These are phyloP conservation scores for Aegilops sharonensis DNA, from an alignment of 176 grass and related monocot species.

Conservation along the genomic window DNA sequence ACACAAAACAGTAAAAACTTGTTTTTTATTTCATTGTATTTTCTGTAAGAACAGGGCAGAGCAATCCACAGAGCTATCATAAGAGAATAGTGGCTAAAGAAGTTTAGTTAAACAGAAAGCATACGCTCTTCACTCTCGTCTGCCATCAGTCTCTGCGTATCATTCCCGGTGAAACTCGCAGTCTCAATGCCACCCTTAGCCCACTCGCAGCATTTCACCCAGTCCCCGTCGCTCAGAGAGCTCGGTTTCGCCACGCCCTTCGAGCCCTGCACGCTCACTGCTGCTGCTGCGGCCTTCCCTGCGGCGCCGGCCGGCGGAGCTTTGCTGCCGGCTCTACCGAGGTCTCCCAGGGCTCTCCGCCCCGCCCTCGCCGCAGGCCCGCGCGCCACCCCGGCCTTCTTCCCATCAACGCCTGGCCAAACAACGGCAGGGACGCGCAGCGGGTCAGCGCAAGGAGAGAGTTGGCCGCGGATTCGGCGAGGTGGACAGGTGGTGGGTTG, in stretches of 20 bases:
- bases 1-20: background rate
- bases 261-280: background rate
- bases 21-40: background rate
- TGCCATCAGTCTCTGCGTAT: background rate
- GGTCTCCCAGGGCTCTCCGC: conserved; percentile 21
- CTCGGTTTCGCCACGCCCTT: conserved; percentile 13
- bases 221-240: conserved; percentile 5
- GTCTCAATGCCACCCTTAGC: conserved; percentile 15
- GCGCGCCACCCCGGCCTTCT: conserved; percentile 9
- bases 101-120: background rate
- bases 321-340: background rate
- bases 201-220: conserved; percentile 29
- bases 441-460: background rate
- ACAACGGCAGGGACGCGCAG: background rate
- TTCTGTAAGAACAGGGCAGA: background rate
- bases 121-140: background rate
- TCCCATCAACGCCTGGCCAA: conserved; percentile 24
- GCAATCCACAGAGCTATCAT: background rate
- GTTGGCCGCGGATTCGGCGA: background rate
- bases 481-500: background rate
- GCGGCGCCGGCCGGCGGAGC: background rate
- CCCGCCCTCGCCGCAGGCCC: background rate
- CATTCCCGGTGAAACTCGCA: conserved; percentile 23
- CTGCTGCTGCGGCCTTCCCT: background rate
- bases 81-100: background rate